phyloP scores from a whole-genome alignment of 2,329 filamentous ascomycete species.

The Penicillium sp. region DNA sequence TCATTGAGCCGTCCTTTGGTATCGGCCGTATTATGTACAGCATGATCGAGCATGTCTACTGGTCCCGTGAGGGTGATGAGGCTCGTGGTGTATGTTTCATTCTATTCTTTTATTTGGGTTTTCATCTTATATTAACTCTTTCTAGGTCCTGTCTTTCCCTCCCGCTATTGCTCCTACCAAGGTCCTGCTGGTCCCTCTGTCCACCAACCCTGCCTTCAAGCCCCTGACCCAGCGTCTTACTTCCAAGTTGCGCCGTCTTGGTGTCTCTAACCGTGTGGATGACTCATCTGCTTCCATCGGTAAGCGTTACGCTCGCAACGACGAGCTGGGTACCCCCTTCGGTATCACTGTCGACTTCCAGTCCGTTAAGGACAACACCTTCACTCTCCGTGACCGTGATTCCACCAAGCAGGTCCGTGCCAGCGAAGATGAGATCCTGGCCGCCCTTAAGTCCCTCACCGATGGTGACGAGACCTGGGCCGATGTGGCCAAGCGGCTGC shows the following conservation, averaged over 20 bases:
- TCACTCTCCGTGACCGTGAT: constrained; percentile 89
- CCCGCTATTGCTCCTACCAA: constrained; percentile 86
- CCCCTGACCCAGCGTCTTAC: constrained; percentile 74
- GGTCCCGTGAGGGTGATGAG: constrained; percentile 82
- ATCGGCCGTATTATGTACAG: constrained; percentile 93
- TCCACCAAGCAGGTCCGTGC: constrained; percentile 87
- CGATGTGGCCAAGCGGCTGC: constrained; percentile 74
- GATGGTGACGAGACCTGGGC: constrained; percentile 65
- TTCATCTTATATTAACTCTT: constrained; percentile 8
- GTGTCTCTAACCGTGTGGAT: constrained; percentile 82
- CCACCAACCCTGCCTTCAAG: constrained; percentile 75
- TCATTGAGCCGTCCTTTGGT: constrained; percentile 96
- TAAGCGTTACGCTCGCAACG: constrained; percentile 91
- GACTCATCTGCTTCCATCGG: constrained; percentile 90
- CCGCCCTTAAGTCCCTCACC: constrained; percentile 66
- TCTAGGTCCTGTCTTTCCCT: constrained; percentile 70
- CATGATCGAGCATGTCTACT: constrained; percentile 92
- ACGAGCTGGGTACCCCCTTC: constrained; percentile 91
- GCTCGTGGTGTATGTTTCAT: constrained; percentile 73
- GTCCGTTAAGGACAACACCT: constrained; percentile 79
- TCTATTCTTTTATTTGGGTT: neutral
- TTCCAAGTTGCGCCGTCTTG: constrained; percentile 70
- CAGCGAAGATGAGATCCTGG: constrained; percentile 74
- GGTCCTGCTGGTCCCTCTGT: constrained; percentile 87
- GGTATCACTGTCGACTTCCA: constrained; percentile 97